A percentile compares a stretch with the other conserved stretches of the same genome.
These are phyloP conservation scores for Pythium insidiosum DNA, from an alignment of 352 stramenopile species.

Conservation along the genomic window DNA sequence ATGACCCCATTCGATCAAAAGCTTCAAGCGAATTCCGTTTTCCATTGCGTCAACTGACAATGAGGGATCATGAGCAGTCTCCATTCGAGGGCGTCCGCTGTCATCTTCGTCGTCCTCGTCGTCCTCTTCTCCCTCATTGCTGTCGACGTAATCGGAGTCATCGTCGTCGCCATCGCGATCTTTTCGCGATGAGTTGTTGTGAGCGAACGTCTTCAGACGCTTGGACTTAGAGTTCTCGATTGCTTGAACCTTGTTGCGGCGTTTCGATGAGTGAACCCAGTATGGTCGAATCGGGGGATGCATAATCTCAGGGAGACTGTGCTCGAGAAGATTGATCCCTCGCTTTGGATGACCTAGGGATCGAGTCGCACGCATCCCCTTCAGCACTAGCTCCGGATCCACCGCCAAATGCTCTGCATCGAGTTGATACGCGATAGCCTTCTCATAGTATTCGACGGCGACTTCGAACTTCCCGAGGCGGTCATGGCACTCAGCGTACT, in stretches of 20 bases:
- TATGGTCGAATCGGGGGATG: constrained; percentile 72
- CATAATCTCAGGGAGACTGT: constrained; percentile 58
- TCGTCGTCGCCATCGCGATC: constrained; percentile 12
- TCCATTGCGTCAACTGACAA: constrained; percentile 82
- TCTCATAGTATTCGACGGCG: constrained; percentile 76
- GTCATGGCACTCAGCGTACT: constrained; percentile 70
- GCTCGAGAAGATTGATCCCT: constrained; percentile 47
- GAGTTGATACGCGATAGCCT: constrained; percentile 46
- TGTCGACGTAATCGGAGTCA: constrained; percentile 26
- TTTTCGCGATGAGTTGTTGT: too few species aligned
- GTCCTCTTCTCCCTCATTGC: constrained; percentile 35
- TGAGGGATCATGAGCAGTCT: constrained; percentile 56
- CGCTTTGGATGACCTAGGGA: constrained; percentile 38
- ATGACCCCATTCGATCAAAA: constrained; percentile 74
- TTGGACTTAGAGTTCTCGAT: constrained; percentile 15
- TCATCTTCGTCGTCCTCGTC: constrained; percentile 51
- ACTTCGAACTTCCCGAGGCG: constrained; percentile 50
- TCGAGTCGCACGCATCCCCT: constrained; percentile 56
- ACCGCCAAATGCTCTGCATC: constrained; percentile 37
- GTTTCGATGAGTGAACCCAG: constrained; percentile 46
- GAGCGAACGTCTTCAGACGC: too few species aligned
- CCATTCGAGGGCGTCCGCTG: constrained; percentile 40
- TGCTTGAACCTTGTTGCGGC: too few species aligned
- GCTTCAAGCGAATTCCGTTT: constrained; percentile 69
- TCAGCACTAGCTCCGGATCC: constrained; percentile 53